Evolutionary conservation across 495 filamentous ascomycete genomes (phyloP), one percentile per base, ranked within the genome.

Genomic region (Aspergillus haitiensis): DNA sequence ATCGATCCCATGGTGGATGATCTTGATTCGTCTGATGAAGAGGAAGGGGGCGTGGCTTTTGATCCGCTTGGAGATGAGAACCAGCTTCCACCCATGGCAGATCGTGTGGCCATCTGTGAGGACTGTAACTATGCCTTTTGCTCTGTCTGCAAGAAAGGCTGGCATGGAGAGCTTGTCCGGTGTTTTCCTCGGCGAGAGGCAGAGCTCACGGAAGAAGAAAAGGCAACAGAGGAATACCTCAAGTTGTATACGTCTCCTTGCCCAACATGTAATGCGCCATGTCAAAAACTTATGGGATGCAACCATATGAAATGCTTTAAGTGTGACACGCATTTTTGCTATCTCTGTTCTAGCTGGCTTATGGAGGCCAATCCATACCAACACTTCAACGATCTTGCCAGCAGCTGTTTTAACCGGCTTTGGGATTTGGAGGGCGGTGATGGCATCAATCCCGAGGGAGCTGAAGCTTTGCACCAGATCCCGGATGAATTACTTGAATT

Each of bases 301-400:
- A 98, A 98, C 71, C 94, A 98, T 68, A 98, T 98, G 94, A 88
- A 86, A 13, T 98, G 94, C 70, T 91, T 88, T 72, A 86, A 88
- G 56, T 98, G 94, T 76, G 78, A 84, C 45, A 87, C 91, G 2
- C 94, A 98, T 71, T 98, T 97, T 67, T 98, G 94, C 73, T 98
- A 98, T 67, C 86, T 98, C 6, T 98, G 94, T 70, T 88, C 88
- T 0, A 80, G 84, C 11, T 98, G 92, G 88, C 80, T 98, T n/a
- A 76, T 84, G 16, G 82, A 87, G 3, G 76, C 71, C 15, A 93
- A 97, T 61, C 93, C 94, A 9, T 98, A 97, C 63, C 71, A 77
- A 48, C 94, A 98, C 69, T 98, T 91, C 76, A 97, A 96, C 66
- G 83, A 84, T 2, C 64, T 67, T 40, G 75, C 81, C 0, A 88